These are phyloP conservation scores for Mortierella sp. DNA, from an alignment of 371 early-diverging fungal species.

Conservation along the genomic window DNA sequence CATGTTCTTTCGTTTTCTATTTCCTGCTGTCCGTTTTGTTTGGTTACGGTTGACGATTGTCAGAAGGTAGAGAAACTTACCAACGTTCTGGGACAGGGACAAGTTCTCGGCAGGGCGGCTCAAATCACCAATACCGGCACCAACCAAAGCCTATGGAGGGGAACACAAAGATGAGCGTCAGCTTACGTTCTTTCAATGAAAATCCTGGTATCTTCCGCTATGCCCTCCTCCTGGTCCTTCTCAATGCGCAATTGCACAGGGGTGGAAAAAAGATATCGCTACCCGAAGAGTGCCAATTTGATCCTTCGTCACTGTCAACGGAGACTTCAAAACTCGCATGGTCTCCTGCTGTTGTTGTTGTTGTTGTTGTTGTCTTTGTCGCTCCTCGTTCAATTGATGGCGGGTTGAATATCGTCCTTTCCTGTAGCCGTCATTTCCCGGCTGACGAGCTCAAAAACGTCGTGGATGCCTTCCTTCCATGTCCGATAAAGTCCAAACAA, in stretches of 20 bases:
- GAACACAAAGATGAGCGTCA: neutral
- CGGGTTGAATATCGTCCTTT: neutral
- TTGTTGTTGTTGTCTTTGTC: neutral
- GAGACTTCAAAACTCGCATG: too few relatives aligned
- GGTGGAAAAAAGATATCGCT: too few relatives aligned
- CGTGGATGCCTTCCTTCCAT: too few relatives aligned
- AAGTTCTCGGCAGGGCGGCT: slow-evolving; percentile 94
- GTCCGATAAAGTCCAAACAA: too few relatives aligned
- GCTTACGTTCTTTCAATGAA: too few relatives aligned
- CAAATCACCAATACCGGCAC: slow-evolving; percentile 94
- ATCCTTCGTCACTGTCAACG: too few relatives aligned
- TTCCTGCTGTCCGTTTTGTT: neutral
- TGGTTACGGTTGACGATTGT: neutral
- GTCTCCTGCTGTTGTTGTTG: neutral
- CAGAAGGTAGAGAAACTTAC: slow-evolving; percentile 60
- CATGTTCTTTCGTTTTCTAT: neutral
- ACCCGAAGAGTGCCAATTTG: too few relatives aligned
- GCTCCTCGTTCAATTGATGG: too few relatives aligned
- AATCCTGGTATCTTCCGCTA: neutral
- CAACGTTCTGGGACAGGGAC: slow-evolving; percentile 80
- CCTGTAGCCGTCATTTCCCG: too few relatives aligned
- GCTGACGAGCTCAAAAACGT: too few relatives aligned
- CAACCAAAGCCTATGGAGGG: slow-evolving; percentile 76
- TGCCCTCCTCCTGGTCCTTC: too few relatives aligned
- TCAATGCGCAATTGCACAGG: neutral